Conservation (phyloP, 805 yeast genomes). For the Myxozyma monticola region DNA sequence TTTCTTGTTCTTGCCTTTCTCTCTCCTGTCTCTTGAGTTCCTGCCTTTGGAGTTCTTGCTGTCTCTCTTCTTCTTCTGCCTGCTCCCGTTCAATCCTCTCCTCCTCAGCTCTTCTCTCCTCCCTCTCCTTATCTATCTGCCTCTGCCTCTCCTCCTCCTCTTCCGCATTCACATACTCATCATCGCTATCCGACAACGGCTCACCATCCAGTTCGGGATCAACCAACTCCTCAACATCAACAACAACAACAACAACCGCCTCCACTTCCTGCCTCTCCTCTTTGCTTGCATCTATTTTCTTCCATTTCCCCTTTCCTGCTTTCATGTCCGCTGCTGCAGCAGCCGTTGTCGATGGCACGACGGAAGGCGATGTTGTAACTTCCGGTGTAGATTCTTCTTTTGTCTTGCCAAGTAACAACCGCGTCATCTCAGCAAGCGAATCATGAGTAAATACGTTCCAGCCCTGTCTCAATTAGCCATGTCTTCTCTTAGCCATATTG, state of each 20-base stretch:
- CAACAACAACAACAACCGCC: background rate
- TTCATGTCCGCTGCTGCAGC: background rate
- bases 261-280: background rate
- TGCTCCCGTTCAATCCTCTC: no score
- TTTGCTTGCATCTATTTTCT: conserved; percentile 13
- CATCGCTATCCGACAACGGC: conserved; percentile 27
- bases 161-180: conserved; percentile 6
- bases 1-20: no score
- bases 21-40: no score
- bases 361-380: no score
- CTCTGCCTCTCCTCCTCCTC: background rate
- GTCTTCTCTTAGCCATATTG: background rate
- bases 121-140: background rate
- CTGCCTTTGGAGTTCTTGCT: no score
- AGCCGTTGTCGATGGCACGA: no score
- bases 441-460: conserved; percentile 30
- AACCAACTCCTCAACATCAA: conserved; percentile 14
- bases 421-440: conserved; percentile 14
- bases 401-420: conserved; percentile 11
- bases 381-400: conserved; percentile 1
- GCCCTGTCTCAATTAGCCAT: conserved; percentile 16
- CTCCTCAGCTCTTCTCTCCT: background rate
- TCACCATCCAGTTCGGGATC: conserved; percentile 30
- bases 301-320: conserved; percentile 14
- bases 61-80: no score